phyloP scores from a whole-genome alignment of 306 rosid species.

The Acmispon strigosus region DNA sequence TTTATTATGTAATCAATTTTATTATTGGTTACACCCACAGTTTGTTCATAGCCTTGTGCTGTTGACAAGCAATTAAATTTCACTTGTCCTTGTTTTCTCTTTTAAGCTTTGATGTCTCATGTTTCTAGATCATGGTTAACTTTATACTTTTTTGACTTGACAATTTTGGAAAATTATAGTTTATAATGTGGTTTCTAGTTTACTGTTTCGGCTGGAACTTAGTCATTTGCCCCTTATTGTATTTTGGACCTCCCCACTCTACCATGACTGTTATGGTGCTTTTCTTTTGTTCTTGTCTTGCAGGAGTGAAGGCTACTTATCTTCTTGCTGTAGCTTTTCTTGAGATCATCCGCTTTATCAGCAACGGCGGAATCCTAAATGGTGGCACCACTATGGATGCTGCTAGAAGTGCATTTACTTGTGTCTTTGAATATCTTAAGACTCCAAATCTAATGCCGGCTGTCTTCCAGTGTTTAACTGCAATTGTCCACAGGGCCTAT shows the following conservation, averaged over 20 bases:
- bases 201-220: constrained; percentile 10
- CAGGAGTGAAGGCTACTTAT: constrained; percentile 98
- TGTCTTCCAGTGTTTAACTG: constrained; percentile 87
- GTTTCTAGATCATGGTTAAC: neutral
- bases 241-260: neutral
- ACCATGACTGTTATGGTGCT: neutral
- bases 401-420: constrained; percentile 88
- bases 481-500: constrained; percentile 85
- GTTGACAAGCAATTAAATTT: neutral
- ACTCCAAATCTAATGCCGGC: constrained; percentile 95
- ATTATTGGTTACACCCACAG: neutral
- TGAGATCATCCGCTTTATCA: constrained; percentile 92
- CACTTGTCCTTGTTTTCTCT: neutral
- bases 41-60: constrained; percentile 9
- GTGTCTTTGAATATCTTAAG: constrained; percentile 94
- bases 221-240: constrained; percentile 2
- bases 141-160: neutral
- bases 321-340: constrained; percentile 97
- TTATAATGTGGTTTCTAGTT: neutral
- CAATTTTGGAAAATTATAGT: neutral
- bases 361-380: constrained; percentile 94
- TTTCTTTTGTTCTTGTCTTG: constrained; percentile 20
- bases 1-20: constrained; percentile 1
- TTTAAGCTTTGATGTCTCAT: neutral
- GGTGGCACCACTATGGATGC: constrained; percentile 55